Base-by-base conservation (phyloP, 306 rosid genomes). In the Dalbergia oliveri region DNA sequence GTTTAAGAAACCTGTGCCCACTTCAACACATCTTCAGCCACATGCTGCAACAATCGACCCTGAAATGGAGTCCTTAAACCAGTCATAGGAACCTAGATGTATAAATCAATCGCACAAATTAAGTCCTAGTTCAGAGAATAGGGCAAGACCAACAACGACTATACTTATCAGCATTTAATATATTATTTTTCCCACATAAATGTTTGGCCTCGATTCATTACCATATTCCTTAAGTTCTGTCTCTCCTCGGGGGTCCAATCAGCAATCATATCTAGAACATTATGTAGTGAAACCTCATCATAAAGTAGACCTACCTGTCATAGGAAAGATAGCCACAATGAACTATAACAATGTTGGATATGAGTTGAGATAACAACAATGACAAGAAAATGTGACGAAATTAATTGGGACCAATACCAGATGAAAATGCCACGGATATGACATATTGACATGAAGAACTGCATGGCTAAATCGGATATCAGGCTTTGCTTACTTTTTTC, bases 221-320 rank as follows among this genome's bases (percentile, higher is more conserved):
- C 98, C 98, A 86, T 84, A 82, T 90, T 84, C 84, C 98, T 89
- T 56, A 94, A 73, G 86, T 89, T 89, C 56, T 88, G 88, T 71
- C 92, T 87, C 78, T 94, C 97, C 78, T 87, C 92, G 0, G 82
- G 51, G 43, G 93, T 89, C 97, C 98, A 94, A 72, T 94, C 97
- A 65, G 92, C 90, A n/a, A 87, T 88, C 85, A 94, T 81, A 80
- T 94, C 94, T 49, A 90, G 78, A 64, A 84, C 85, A 43, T 74
- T 90, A 78, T 94, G 98, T 14, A 94, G 86, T 39, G 98, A 92
- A 81, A 87, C 86, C 73, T 94, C 97, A 45, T 94, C 97, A 59
- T 94, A 94, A 54, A 92, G 69, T 59, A 94, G 67, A 64, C 97
- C 98, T 26, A 94, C 98, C 98, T 94, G 93, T 62, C 53, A 86